Percentiles rank a stretch among this genome's conserved stretches.
Evolutionary conservation across 2,329 filamentous ascomycete genomes (phyloP).

Genomic region (Venturia aucupariae): DNA sequence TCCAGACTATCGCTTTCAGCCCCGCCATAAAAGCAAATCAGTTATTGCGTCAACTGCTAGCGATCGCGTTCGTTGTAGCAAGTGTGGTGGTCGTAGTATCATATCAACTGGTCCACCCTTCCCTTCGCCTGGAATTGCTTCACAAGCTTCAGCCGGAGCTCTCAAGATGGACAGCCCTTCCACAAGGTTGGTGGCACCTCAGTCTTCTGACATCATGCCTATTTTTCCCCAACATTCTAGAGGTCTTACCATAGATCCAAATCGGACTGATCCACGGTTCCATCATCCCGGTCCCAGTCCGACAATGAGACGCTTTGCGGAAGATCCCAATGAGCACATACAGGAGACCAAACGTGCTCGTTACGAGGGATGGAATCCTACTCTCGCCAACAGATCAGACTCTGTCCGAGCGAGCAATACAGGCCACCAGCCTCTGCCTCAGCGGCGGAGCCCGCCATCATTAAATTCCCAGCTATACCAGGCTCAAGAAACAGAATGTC

Average conservation of each 20-base stretch:
- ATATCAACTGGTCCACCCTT: slow-evolving; percentile 52
- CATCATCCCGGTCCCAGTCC: background rate
- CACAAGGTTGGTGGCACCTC: background rate
- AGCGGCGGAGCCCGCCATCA: background rate
- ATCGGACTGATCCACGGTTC: background rate
- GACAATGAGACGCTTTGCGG: background rate
- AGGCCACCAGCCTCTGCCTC: background rate
- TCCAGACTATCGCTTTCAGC: slow-evolving; percentile 90
- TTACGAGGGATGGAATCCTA: background rate
- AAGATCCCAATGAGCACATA: background rate
- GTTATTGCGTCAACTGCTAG: slow-evolving; percentile 30
- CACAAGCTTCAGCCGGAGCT: background rate
- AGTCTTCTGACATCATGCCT: slow-evolving; percentile 10
- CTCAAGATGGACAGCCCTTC: slow-evolving; percentile 13
- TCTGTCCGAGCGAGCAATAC: background rate
- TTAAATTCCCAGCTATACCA: background rate
- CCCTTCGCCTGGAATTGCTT: slow-evolving; percentile 12
- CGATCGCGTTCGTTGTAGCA: slow-evolving; percentile 50
- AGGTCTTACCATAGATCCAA: background rate
- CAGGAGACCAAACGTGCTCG: background rate
- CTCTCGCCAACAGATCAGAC: background rate
- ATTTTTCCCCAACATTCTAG: slow-evolving; percentile 7
- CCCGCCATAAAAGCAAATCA: slow-evolving; percentile 43
- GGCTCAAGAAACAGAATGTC: background rate
- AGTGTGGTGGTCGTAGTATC: slow-evolving; percentile 62